These are phyloP conservation scores for Trametes elegans DNA, from an alignment of 768 basidiomycete species.

Conservation along the genomic window DNA sequence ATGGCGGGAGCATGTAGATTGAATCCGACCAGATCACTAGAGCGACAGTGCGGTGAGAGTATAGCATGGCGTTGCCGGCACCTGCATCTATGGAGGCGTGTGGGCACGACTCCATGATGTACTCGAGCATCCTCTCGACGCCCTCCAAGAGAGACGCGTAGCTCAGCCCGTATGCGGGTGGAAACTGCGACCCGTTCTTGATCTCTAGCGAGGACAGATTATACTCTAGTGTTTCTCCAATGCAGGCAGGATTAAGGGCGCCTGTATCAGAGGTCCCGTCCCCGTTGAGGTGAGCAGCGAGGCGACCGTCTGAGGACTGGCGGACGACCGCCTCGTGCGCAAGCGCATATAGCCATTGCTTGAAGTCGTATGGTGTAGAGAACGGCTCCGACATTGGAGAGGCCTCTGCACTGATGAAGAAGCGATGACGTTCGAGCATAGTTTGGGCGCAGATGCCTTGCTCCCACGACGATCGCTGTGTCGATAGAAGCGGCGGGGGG, in stretches of 20 bases:
- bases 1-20: conserved; percentile 25
- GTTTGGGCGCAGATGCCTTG: conserved; percentile 25
- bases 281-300: conserved; percentile 17
- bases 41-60: conserved; percentile 20
- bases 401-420: not conserved
- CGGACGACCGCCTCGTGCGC: conserved; percentile 21
- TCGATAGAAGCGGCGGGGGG: conserved; percentile 18
- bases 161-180: not conserved
- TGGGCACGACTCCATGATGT: conserved; percentile 16
- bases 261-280: conserved; percentile 18
- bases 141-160: conserved; percentile 1
- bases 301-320: conserved; percentile 17
- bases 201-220: conserved; percentile 1
- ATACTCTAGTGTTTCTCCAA: conserved; percentile 21
- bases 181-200: not conserved
- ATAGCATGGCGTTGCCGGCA: not conserved
- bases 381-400: not conserved
- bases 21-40: conserved; percentile 24
- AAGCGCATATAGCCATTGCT: conserved; percentile 19
- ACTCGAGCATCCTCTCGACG: conserved; percentile 20
- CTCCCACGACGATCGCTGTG: conserved; percentile 25
- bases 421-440: conserved; percentile 18
- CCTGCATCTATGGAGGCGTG: conserved; percentile 1
- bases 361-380: not conserved
- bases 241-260: conserved; percentile 20